These are phyloP conservation scores for Talaromyces sp. DNA, from an alignment of 2,329 filamentous ascomycete species.

Conservation along the genomic window DNA sequence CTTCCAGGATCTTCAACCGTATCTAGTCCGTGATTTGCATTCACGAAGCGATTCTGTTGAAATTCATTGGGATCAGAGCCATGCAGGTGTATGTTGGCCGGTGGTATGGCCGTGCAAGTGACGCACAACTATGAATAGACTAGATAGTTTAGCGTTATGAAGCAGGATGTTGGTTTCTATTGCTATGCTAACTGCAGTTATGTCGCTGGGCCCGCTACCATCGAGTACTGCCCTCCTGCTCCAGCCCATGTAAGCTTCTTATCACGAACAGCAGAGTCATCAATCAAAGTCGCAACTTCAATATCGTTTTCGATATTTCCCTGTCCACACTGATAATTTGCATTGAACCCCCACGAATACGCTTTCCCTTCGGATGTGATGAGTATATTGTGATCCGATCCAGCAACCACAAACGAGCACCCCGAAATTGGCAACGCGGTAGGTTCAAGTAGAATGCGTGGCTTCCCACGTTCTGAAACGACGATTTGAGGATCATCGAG, in stretches of 20 bases:
- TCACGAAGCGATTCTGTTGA: background rate
- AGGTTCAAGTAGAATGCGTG: slow-evolving; percentile 19
- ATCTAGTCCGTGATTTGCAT: background rate
- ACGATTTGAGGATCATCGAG: slow-evolving; percentile 12
- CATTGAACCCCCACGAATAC: slow-evolving; percentile 24
- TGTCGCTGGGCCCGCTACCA: background rate
- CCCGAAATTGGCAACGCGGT: slow-evolving; percentile 12
- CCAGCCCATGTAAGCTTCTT: slow-evolving; percentile 24
- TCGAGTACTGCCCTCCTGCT: slow-evolving; percentile 20
- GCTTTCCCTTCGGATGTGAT: slow-evolving; percentile 22
- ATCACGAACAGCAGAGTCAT: slow-evolving; percentile 18
- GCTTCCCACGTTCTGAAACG: slow-evolving; percentile 15
- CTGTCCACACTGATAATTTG: slow-evolving; percentile 21
- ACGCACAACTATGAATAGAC: background rate
- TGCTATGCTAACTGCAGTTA: background rate
- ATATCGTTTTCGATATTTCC: slow-evolving; percentile 20
- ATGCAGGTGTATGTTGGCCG: background rate
- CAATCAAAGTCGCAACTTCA: slow-evolving; percentile 17
- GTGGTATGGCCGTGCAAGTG: background rate
- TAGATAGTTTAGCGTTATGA: background rate
- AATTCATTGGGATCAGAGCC: background rate
- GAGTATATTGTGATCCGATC: slow-evolving; percentile 21
- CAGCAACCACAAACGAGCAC: slow-evolving; percentile 18
- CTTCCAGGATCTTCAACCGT: background rate
- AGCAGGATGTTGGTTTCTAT: background rate